These are phyloP conservation scores for Lepidium aucheri DNA, from an alignment of 345 rosid species.

Conservation along the genomic window DNA sequence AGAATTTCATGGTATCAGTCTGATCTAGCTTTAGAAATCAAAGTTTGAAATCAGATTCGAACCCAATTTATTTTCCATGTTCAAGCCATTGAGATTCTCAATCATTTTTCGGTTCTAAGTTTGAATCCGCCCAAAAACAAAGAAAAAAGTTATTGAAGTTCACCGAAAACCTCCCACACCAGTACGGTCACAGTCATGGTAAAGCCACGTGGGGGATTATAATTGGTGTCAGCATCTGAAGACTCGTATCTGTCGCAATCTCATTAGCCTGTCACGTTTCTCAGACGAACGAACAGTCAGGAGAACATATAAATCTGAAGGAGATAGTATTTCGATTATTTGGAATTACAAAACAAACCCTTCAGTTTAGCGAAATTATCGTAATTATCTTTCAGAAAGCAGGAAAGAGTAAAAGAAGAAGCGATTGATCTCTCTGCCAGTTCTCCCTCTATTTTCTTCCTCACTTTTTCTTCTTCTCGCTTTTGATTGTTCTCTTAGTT, in stretches of 20 bases:
- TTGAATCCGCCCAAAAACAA: too few species aligned
- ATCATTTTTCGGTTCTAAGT: too few species aligned
- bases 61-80: too few species aligned
- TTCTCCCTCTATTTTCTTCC: constrained; percentile 27
- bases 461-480: constrained; percentile 11
- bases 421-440: constrained; percentile 22
- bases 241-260: constrained; percentile 18
- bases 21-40: too few species aligned
- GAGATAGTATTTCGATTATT: neutral
- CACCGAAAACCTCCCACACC: neutral
- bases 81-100: too few species aligned
- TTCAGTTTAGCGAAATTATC: constrained; percentile 7
- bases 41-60: too few species aligned
- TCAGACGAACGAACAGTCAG: neutral
- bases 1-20: too few species aligned
- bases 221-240: neutral
- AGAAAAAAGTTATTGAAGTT: too few species aligned
- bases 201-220: neutral
- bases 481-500: neutral
- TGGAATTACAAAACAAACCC: constrained; percentile 15
- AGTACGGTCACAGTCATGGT: constrained; percentile 3
- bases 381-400: constrained; percentile 20
- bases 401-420: constrained; percentile 20
- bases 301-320: constrained; percentile 4
- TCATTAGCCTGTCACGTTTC: constrained; percentile 23